Conservation (phyloP, 495 filamentous ascomycete genomes). For the Xylaria longipes region DNA sequence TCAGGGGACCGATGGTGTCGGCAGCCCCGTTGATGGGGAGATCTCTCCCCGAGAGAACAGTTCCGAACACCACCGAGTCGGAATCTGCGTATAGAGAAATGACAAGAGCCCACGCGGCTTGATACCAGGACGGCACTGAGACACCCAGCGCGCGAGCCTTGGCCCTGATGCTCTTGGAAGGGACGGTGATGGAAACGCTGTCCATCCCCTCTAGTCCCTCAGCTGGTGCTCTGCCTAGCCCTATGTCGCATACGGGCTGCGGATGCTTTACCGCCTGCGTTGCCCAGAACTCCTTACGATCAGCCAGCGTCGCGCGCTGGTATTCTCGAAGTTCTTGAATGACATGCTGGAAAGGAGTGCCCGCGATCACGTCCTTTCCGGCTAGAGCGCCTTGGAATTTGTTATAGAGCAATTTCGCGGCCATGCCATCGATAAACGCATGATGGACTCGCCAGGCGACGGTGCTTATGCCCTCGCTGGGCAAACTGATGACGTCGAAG, state of each 20-base stretch:
- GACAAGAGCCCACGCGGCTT: slow-evolving; percentile 18
- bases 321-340: too few species aligned
- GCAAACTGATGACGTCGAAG: too few species aligned
- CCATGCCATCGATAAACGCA: slow-evolving; percentile 45
- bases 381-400: slow-evolving; percentile 1
- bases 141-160: background rate
- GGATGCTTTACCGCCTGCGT: too few species aligned
- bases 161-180: slow-evolving; percentile 1
- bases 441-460: slow-evolving; percentile 51
- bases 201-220: too few species aligned
- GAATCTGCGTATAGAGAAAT: slow-evolving; percentile 30
- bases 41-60: slow-evolving; percentile 54
- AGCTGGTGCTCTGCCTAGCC: too few species aligned
- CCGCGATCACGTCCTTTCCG: background rate
- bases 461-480: background rate
- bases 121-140: background rate
- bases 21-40: slow-evolving; percentile 41
- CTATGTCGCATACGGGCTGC: too few species aligned
- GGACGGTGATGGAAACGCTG: background rate
- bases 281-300: too few species aligned
- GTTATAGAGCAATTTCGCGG: background rate
- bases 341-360: too few species aligned
- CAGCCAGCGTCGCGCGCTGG: too few species aligned
- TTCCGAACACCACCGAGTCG: slow-evolving; percentile 51
- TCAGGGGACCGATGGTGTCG: slow-evolving; percentile 36